A percentile compares a stretch with the other conserved stretches of the same genome.
phyloP scores from a whole-genome alignment of 208 protist species.

The Wallacemonas sp. region DNA sequence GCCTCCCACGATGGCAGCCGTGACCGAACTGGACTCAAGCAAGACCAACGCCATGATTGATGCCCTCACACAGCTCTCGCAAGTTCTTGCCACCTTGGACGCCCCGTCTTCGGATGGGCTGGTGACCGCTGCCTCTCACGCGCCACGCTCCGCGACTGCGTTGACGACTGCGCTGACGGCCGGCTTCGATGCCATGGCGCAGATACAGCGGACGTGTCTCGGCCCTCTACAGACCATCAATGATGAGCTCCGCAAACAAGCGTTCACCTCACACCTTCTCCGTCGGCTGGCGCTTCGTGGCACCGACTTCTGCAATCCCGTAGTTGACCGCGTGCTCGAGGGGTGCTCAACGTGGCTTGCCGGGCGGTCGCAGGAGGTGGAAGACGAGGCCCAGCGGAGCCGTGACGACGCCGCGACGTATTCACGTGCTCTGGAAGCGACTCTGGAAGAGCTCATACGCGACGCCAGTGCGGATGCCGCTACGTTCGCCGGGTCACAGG shows the following conservation, averaged over 20 bases:
- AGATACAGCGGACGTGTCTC: constrained; percentile 7
- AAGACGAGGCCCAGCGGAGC: neutral
- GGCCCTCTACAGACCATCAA: constrained; percentile 5
- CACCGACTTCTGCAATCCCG: constrained; percentile 27
- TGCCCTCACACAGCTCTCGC: neutral
- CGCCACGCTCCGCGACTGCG: too few species aligned
- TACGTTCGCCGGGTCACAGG: too few species aligned
- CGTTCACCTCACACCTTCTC: constrained; percentile 17
- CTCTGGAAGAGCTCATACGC: neutral
- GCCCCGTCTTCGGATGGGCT: neutral
- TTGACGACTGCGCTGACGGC: neutral
- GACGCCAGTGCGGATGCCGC: too few species aligned
- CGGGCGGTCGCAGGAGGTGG: constrained; percentile 4
- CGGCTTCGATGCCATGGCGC: neutral
- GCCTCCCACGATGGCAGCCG: too few species aligned
- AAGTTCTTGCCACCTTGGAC: neutral
- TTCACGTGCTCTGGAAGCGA: neutral
- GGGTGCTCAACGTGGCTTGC: neutral
- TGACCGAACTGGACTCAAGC: too few species aligned
- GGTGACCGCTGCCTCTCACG: neutral
- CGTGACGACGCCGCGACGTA: neutral
- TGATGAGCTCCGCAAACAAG: constrained; percentile 17
- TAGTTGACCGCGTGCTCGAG: constrained; percentile 38
- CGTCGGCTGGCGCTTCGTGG: constrained; percentile 22
- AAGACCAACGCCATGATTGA: neutral